phyloP scores from a whole-genome alignment of 441 rosid genomes.

The Populus trichocarpa region DNA sequence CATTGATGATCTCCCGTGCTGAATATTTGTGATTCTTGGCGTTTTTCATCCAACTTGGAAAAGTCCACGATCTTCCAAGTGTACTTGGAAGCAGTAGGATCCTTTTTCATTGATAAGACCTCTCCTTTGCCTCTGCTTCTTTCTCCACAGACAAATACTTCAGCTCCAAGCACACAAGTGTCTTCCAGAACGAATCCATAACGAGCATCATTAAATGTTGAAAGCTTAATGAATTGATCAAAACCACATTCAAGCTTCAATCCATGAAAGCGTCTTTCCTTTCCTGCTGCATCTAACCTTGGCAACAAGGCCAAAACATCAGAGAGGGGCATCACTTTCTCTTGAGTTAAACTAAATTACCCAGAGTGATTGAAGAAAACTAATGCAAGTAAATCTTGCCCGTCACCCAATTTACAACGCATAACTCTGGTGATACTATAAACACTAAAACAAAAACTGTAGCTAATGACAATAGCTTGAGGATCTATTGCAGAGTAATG shows the following conservation, averaged over 20 bases:
- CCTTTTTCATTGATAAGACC: too few relatives aligned
- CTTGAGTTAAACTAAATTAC: neutral
- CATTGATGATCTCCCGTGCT: too few relatives aligned
- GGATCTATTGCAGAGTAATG: neutral
- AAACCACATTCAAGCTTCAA: conserved; percentile 40
- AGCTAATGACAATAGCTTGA: neutral
- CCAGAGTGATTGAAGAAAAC: too few relatives aligned
- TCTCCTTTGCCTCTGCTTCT: too few relatives aligned
- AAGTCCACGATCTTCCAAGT: too few relatives aligned
- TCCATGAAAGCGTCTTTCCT: conserved; percentile 32
- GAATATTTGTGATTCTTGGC: too few relatives aligned
- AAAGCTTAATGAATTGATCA: conserved; percentile 29
- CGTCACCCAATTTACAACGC: too few relatives aligned
- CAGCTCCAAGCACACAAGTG: conserved; percentile 58
- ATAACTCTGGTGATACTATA: neutral
- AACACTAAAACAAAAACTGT: neutral
- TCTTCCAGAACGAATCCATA: conserved; percentile 38
- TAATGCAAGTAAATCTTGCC: too few relatives aligned
- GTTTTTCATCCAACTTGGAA: too few relatives aligned
- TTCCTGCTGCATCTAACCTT: conserved; percentile 27
- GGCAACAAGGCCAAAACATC: conserved; percentile 3
- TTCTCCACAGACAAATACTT: conserved; percentile 51
- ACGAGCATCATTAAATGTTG: conserved; percentile 22
- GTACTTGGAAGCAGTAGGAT: too few relatives aligned
- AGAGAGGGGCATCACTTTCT: neutral